These are phyloP conservation scores for Tetradesmus obliquus DNA, from an alignment of 139 green algal species.

Conservation along the genomic window DNA sequence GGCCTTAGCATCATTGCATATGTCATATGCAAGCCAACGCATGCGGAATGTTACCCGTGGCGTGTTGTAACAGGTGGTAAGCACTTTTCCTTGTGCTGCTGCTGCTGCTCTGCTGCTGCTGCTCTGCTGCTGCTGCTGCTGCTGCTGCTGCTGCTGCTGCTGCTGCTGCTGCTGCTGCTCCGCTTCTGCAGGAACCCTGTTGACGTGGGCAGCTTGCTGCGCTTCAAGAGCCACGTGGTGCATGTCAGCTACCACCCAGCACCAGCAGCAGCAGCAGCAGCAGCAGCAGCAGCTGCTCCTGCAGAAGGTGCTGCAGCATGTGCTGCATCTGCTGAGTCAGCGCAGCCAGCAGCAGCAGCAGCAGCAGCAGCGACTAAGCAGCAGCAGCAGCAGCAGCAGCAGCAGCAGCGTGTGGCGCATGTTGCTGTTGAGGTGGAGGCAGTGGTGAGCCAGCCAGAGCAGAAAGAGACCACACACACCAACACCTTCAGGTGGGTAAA, in stretches of 20 bases:
- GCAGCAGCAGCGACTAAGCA: background rate
- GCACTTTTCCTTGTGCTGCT: background rate
- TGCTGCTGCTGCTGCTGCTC: background rate
- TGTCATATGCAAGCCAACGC: too few relatives aligned
- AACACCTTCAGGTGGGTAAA: conserved; percentile 66
- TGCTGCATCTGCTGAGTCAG: conserved; percentile 21
- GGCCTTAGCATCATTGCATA: too few relatives aligned
- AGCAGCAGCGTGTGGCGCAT: conserved; percentile 17
- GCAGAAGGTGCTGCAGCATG: background rate
- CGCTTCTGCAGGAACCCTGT: conserved; percentile 63
- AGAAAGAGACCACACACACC: conserved; percentile 52
- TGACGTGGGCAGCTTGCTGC: conserved; percentile 84
- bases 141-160: conserved; percentile 45
- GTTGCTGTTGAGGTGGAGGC: conserved; percentile 67
- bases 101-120: background rate
- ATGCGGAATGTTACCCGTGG: too few relatives aligned
- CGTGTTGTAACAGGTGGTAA: too few relatives aligned
- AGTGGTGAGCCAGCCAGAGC: conserved; percentile 67
- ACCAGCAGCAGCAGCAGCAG: background rate
- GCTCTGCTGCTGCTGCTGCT: conserved; percentile 42
- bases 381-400: background rate
- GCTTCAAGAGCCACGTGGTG: conserved; percentile 68
- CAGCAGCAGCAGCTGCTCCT: background rate
- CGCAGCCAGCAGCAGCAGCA: background rate
- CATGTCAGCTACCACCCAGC: conserved; percentile 13